Evolutionary conservation across 169 alveolate genomes (phyloP), one percentile per base, ranked within the genome.

Genomic region (Eimeria praecox): DNA sequence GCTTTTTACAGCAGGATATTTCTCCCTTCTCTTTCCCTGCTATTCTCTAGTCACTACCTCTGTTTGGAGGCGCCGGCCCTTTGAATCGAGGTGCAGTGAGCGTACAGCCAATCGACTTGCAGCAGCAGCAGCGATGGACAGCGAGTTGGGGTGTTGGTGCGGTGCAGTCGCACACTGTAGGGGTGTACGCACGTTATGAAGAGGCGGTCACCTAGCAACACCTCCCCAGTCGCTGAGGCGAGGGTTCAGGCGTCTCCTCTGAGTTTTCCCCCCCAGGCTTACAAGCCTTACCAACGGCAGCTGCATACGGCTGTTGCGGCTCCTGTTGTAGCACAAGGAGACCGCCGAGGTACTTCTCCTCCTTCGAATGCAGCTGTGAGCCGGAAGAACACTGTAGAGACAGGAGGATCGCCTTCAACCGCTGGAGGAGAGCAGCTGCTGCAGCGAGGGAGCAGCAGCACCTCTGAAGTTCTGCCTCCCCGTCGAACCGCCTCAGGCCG

Each of bases 241-340:
- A 42, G 82, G 91, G 71, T 4, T 62, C 91, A 52, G 91, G 75
- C 20, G 59, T 44, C 59, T 54, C 66, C 69, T 6, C 30, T 66
- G 75, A 20, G 30, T 52, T 40, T 83, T n/a, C 91, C 91, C 27
- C n/a, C 30, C 20, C 91, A 83, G 46, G 91, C 91, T 16, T 83
- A 83, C 71, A 83, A 35, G 30, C 91, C 91, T 4, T 83, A 52
- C 54, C 69, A 83, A 52, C 62, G 88, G 20, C 52, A 49, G 73
- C 75, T 46, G 2, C 73, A 27, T 22, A 12, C 20, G 20, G 30
- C 30, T 59, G 30, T 12, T 59, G 69, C 69, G 22, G 30, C 69
- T 2, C 69, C 69, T 59, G 69, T n/a, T 59, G 6, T n/a, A 59
- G n/a, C 69, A 20, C 30, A 59, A 20, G n/a, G 69, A 59, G 69